Base-by-base conservation (phyloP, 805 yeast species). In the Candida awuae region DNA sequence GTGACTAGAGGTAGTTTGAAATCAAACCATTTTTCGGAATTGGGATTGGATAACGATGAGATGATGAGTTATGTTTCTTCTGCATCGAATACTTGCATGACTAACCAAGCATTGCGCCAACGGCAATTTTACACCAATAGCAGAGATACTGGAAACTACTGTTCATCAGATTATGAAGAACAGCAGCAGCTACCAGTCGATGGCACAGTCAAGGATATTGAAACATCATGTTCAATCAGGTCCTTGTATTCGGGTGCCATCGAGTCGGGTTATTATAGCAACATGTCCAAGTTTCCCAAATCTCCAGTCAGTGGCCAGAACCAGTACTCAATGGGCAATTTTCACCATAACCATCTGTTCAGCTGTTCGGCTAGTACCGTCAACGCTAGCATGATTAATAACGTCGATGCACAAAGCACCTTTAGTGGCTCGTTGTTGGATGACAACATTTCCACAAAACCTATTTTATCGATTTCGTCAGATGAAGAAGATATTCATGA, bases 381-480 rank as follows among this genome's bases (percentile, higher is more conserved):
- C 16, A 21, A 20, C 16, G 26, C 16, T 17, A 35, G 10, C 28
- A 31, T 29, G 15, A 32, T 16, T 6, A 17, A 8, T 3, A 23
- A 33, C 21, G 7, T 37, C 1, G 41, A 37, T 14, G 19, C n/a
- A n/a, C 13, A 32, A n/a, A 37, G 41, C 16, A 37, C 34, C 1
- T 30, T 37, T 8, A 41, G 41, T 35, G 44, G 35, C 1, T 37
- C 38, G 13, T 16, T 25, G 3, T 8, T 20, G 28, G 46, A 43
- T 6, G 49, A 46, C 17, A 68, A 69, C 45, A 49, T 64, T 21
- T 65, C 71, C 42, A 70, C 75, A 3, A 62, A 53, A 18, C 73
- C 75, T 0, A 51, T 70, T 28, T 60, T 67, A 42, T 69, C 73
- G 28, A 52, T 68, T 8, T 52, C 45, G 4, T 52, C 45, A 3